Conservation (phyloP, 805 yeast genomes). For the Candida ipomoeae region DNA sequence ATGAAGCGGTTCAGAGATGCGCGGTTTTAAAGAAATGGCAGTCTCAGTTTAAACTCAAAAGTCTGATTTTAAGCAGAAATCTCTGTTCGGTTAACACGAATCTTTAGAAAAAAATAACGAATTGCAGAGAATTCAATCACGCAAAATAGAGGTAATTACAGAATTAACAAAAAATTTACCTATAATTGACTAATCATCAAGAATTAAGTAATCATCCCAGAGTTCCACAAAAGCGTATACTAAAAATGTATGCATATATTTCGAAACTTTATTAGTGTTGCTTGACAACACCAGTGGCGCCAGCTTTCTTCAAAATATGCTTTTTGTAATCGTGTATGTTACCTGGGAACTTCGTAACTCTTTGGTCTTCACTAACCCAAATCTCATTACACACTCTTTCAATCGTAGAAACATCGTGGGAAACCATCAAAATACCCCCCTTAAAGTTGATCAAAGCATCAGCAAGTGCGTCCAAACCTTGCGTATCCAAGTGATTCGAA, state of each 20-base stretch:
- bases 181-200: background rate
- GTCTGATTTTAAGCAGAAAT: no score
- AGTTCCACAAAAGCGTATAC: no score
- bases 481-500: constrained; percentile 95
- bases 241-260: background rate
- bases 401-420: constrained; percentile 93
- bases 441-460: constrained; percentile 83
- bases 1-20: background rate
- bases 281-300: constrained; percentile 85
- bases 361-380: constrained; percentile 90
- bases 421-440: constrained; percentile 97
- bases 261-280: constrained; percentile 42
- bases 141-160: no score
- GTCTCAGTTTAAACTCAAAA: background rate
- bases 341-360: constrained; percentile 76
- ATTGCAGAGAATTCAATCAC: background rate
- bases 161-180: background rate
- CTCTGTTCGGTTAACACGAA: no score
- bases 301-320: constrained; percentile 75
- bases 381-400: constrained; percentile 86
- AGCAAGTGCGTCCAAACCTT: constrained; percentile 93
- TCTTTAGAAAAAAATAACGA: no score
- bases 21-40: background rate
- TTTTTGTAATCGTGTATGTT: constrained; percentile 84
- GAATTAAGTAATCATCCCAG: no score